Evolutionary conservation across 2,329 filamentous ascomycete species (phyloP), one percentile per base, ranked within the genome.

Genomic region (Cercospora citrullina): DNA sequence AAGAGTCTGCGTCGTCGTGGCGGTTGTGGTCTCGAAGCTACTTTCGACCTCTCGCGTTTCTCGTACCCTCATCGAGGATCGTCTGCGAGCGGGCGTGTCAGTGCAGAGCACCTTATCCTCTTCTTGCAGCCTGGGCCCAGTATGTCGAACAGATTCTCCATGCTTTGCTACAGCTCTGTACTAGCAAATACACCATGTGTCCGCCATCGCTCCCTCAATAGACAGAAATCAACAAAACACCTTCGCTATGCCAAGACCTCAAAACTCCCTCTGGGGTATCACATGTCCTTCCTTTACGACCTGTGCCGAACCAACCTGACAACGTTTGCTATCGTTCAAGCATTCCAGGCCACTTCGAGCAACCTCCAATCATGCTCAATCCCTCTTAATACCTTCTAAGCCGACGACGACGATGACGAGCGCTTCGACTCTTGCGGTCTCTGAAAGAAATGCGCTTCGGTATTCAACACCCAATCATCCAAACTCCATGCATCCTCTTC

Each of bases 391-490:
- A 57, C 53, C 3, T 18, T n/a, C 53, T 57, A 28, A 28, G 53
- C 18, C 7, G 53, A 28, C 53, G 53, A n/a, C 9, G 53, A 28
- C 26, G 53, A 28, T 8, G 21, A 3, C 53, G 53, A 28, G 3
- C 53, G 53, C 33, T 28, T 64, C 28, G 30, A 14, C 18, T 42
- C 33, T 31, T 36, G 65, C 60, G 73, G 71, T 42, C 75, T 42
- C 61, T 61, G 58, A 30, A 86, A 79, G 14, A 84, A 83, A 78
- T 87, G 85, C 39, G 84, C 85, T 71, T 86, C 85, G 0, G 85
- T 86, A 73, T 86, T 87, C 75, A 90, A 80, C 45, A 92, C 88
- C 77, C 83, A 92, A 8, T 91, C 85, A 77, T 93, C 90, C 74
- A 92, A 77, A 74, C 84, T 90, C 48, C 91, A 81, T 31, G 88